Conservation (phyloP, 352 stramenopile genomes). For the Phytophthora melonis region DNA sequence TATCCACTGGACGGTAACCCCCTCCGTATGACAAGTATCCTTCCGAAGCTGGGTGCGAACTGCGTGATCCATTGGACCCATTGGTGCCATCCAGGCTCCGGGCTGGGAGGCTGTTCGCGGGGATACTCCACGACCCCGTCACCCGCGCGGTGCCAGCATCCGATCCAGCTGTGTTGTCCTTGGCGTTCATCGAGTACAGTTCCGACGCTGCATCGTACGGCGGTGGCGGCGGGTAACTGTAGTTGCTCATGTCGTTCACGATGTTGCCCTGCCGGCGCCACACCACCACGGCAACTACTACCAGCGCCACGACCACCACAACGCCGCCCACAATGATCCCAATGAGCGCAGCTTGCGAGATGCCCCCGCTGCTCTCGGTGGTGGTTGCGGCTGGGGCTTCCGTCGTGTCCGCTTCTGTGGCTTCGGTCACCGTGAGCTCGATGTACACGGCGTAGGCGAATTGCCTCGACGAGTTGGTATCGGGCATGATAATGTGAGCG, state of each 20-base stretch:
- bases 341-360: conserved; percentile 60
- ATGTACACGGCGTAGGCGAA: conserved; percentile 65
- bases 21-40: conserved; percentile 32
- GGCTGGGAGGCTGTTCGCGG: conserved; percentile 33
- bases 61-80: conserved; percentile 47
- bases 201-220: conserved; percentile 57
- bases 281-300: conserved; percentile 51
- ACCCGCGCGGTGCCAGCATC: conserved; percentile 24
- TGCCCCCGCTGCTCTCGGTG: conserved; percentile 27
- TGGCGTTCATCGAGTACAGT: conserved; percentile 34
- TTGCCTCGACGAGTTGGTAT: conserved; percentile 52
- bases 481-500: conserved; percentile 70
- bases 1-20: conserved; percentile 40
- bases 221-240: conserved; percentile 61
- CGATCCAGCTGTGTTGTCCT: conserved; percentile 29
- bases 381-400: conserved; percentile 29
- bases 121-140: conserved; percentile 34
- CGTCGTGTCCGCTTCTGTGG: conserved; percentile 26
- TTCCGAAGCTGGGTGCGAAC: conserved; percentile 33
- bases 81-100: conserved; percentile 53
- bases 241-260: conserved; percentile 37
- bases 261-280: conserved; percentile 42
- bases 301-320: conserved; percentile 54
- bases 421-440: conserved; percentile 48
- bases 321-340: conserved; percentile 69